Conservation (phyloP, 345 rosid species). For the Arabidopsis suecica region DNA sequence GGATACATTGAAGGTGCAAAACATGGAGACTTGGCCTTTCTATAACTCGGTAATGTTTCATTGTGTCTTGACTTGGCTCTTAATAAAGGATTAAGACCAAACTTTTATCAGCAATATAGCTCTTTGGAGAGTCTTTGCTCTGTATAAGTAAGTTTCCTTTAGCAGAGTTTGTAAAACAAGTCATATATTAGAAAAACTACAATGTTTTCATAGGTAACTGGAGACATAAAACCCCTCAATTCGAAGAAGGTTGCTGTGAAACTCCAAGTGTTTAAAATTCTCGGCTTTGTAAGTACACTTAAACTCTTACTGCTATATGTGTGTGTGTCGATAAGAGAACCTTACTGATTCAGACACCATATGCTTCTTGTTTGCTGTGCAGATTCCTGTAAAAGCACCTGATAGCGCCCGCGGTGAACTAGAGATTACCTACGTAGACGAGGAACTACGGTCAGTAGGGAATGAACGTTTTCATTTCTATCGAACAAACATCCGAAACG, state of each 20-base stretch:
- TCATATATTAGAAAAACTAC: background rate
- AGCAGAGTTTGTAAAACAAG: background rate
- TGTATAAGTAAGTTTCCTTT: background rate
- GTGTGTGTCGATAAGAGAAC: background rate
- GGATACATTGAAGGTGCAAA: slow-evolving; percentile 81
- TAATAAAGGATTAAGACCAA: background rate
- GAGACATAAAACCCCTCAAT: slow-evolving; percentile 79
- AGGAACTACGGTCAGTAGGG: slow-evolving; percentile 60
- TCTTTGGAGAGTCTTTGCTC: background rate
- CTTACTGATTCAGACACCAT: background rate
- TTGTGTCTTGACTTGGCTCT: too few species aligned
- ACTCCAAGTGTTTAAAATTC: slow-evolving; percentile 77
- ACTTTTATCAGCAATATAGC: background rate
- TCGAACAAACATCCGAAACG: slow-evolving; percentile 4
- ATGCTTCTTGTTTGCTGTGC: background rate
- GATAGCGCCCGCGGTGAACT: slow-evolving; percentile 66
- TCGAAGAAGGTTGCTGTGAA: slow-evolving; percentile 81
- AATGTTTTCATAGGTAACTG: slow-evolving; percentile 67
- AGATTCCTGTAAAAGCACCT: slow-evolving; percentile 71
- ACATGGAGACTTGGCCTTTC: slow-evolving; percentile 92
- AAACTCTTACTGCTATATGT: slow-evolving; percentile 4
- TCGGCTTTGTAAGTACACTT: slow-evolving; percentile 64
- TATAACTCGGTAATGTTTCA: slow-evolving; percentile 67
- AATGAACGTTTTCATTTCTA: background rate
- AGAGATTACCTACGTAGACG: slow-evolving; percentile 68